A percentile compares a stretch with the other conserved stretches of the same genome.
phyloP scores from a whole-genome alignment of 768 basidiomycete species.

The Tulasnella sp. region DNA sequence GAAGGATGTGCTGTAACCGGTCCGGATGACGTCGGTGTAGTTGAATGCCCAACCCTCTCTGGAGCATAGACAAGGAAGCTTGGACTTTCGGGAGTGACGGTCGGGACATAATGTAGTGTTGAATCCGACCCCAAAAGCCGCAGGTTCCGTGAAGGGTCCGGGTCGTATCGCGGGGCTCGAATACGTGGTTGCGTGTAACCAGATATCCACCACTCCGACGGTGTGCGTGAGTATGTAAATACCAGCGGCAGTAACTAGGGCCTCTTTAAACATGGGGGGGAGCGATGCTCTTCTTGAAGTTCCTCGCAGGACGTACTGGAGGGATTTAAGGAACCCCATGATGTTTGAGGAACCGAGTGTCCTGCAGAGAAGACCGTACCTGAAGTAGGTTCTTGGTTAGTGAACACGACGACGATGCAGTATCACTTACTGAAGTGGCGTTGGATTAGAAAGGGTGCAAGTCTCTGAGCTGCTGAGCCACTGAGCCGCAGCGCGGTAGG shows the following conservation, averaged over 20 bases:
- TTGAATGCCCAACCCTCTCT: conserved; percentile 7
- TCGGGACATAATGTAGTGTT: not conserved
- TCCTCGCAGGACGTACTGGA: conserved; percentile 7
- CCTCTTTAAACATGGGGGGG: not conserved
- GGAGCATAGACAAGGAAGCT: conserved; percentile 7
- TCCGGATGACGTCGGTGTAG: not conserved
- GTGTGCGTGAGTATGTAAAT: not conserved
- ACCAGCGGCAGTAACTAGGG: not conserved
- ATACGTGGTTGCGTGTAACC: not conserved
- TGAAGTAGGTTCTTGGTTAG: not conserved
- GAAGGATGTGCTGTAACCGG: conserved; percentile 2
- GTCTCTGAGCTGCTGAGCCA: conserved; percentile 22
- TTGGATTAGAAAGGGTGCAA: not conserved
- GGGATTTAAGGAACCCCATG: not conserved
- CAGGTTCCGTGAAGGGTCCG: not conserved
- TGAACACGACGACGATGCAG: no score
- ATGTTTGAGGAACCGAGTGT: conserved; percentile 11
- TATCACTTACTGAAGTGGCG: not conserved
- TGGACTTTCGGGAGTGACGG: not conserved
- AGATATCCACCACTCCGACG: conserved; percentile 14
- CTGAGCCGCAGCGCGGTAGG: conserved; percentile 10
- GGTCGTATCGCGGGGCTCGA: not conserved
- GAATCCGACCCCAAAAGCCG: not conserved
- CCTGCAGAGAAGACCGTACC: conserved; percentile 5
- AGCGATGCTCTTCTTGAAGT: not conserved